Percentiles rank a stretch among this genome's conserved stretches.
Conservation (phyloP, 768 basidiomycete genomes). For the Pulveroboletus ravenelii region DNA sequence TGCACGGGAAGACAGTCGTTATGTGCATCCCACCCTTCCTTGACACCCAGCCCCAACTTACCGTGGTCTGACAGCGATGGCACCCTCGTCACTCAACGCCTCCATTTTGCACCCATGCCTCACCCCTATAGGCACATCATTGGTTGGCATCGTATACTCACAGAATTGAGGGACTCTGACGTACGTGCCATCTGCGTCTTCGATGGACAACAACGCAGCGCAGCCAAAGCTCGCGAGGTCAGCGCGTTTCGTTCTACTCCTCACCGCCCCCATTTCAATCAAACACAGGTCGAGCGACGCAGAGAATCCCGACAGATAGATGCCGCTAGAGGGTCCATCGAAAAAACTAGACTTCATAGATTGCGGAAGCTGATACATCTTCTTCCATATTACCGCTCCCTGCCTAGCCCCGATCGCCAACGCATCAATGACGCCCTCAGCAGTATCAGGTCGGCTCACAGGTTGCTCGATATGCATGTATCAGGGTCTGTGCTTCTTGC, state of each 20-base stretch:
- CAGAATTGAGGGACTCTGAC: constrained; percentile 53
- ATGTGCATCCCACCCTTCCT: constrained; percentile 41
- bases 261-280: constrained; percentile 1
- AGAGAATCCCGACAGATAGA: constrained; percentile 45
- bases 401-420: constrained; percentile 29
- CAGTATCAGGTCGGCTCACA: constrained; percentile 6
- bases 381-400: constrained; percentile 35
- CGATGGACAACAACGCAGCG: constrained; percentile 63
- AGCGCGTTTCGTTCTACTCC: constrained; percentile 13
- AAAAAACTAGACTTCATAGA: constrained; percentile 52
- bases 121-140: constrained; percentile 67
- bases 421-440: constrained; percentile 27
- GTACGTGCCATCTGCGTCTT: constrained; percentile 73
- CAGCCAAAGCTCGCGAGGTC: constrained; percentile 72
- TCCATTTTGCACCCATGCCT: constrained; percentile 66
- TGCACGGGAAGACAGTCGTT: constrained; percentile 66
- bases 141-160: constrained; percentile 70
- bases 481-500: constrained; percentile 15
- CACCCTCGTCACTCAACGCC: constrained; percentile 78
- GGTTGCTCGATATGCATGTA: constrained; percentile 10
- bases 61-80: constrained; percentile 56
- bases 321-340: constrained; percentile 50
- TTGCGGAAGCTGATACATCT: constrained; percentile 41
- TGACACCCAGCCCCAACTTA: neutral
- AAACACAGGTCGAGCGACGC: constrained; percentile 50